phyloP scores from a whole-genome alignment of 1,284 basidiomycete species.

The Puccinia novopanici region DNA sequence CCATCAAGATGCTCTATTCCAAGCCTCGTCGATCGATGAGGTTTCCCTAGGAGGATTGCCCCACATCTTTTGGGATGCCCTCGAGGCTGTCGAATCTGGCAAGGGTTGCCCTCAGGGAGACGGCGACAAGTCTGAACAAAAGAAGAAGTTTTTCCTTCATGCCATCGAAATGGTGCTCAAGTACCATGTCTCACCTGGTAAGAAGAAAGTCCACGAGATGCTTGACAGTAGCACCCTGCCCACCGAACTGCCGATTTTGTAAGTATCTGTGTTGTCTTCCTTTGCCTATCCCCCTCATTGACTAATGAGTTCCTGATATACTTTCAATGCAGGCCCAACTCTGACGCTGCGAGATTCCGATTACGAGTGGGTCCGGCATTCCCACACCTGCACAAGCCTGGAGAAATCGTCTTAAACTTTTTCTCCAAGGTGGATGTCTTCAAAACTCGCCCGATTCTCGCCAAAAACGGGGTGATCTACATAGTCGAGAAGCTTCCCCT shows the following conservation, averaged over 20 bases:
- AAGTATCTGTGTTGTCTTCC: not conserved
- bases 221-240: constrained; percentile 29
- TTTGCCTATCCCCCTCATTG: not conserved
- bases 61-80: constrained; percentile 43
- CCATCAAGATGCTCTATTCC: not conserved
- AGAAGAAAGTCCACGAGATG: constrained; percentile 10
- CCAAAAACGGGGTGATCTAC: constrained; percentile 56
- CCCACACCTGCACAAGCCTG: not conserved
- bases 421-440: constrained; percentile 2
- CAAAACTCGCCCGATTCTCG: constrained; percentile 52
- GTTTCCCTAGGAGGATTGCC: not conserved
- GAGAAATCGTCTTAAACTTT: constrained; percentile 13
- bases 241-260: constrained; percentile 5
- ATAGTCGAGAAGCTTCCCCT: constrained; percentile 52
- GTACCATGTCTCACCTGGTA: constrained; percentile 32
- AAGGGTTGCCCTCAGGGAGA: not conserved
- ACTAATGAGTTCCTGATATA: not conserved
- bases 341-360: constrained; percentile 8
- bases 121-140: not conserved
- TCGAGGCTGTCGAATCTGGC: constrained; percentile 39
- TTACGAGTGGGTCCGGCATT: constrained; percentile 22
- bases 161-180: constrained; percentile 23
- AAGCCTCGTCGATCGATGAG: not conserved
- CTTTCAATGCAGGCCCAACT: not conserved
- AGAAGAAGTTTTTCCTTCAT: constrained; percentile 28